Evolutionary conservation across 257 asterid species (phyloP), one percentile per base, ranked within the genome.

Genomic region (Linaria vulgaris): DNA sequence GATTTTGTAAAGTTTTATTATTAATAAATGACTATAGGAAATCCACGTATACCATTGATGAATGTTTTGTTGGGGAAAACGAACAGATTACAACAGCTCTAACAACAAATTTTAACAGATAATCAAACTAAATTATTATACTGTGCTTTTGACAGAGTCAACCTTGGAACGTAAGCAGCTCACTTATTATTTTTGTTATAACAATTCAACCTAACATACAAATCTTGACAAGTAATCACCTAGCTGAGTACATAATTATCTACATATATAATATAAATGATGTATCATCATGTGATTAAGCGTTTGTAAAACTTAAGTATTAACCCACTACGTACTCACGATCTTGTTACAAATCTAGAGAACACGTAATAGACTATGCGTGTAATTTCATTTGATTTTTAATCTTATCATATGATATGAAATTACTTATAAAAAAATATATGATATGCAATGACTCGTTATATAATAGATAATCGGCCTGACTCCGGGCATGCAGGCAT

Each of bases 51-150:
- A 46, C 1, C 4, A 46, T 46, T 14, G 6, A 46, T 14, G 6
- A 46, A 46, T 16, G 52, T 46, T 46, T n/a, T 46, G 52, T 46
- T 46, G 52, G 52, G 20, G 52, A 22, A 46, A 46, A 46, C 52
- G 52, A 46, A n/a, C 52, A 15, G 52, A 3, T 46, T 10, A 19
- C 21, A 46, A 46, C 52, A 46, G 52, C n/a, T 15, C 1, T 46
- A 46, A 6, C 17, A 46, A 6, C 17, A 46, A 19, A 15, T n/a
- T 46, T 46, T 46, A 46, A 46, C 52, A 46, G 52, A 46, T 46
- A 14, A 46, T 46, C 52, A 46, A 46, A 16, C 52, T n/a, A 46
- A 1, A 27, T 27, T 6, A 27, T 27, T 27, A 27, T 27, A 27
- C 34, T 27, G 6, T n/a, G 17, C 21, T 15, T 46, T 15, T 46